Conservation (phyloP, 306 rosid species). For the Nissolia schottii region DNA sequence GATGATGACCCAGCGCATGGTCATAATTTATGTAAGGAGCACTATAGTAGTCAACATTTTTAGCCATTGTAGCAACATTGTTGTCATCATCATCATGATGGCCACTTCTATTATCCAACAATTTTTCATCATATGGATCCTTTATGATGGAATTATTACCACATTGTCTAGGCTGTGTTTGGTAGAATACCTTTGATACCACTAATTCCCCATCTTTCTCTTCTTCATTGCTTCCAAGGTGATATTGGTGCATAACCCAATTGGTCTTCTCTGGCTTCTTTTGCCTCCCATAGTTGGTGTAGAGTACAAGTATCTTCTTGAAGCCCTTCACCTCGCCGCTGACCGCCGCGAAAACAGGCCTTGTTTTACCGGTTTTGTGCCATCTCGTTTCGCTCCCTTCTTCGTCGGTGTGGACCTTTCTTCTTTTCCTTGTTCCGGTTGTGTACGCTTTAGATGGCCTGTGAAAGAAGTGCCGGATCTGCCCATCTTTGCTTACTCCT, state of each 20-base stretch:
- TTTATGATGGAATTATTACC: constrained; percentile 37
- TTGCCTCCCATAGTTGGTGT: constrained; percentile 80
- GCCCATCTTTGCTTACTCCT: constrained; percentile 91
- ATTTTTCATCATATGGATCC: constrained; percentile 38
- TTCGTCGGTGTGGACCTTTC: constrained; percentile 81
- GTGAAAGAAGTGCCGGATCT: constrained; percentile 85
- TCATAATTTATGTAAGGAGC: constrained; percentile 45
- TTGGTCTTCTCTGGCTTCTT: constrained; percentile 80
- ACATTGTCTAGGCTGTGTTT: constrained; percentile 81
- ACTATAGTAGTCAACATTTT: constrained; percentile 41
- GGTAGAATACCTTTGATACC: constrained; percentile 82
- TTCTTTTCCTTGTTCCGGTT: constrained; percentile 78
- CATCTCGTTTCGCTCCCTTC: constrained; percentile 89
- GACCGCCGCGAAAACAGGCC: constrained; percentile 44
- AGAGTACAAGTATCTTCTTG: constrained; percentile 84
- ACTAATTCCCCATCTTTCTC: constrained; percentile 88
- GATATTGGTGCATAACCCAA: constrained; percentile 98
- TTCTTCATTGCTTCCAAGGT: constrained; percentile 73
- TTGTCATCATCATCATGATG: neutral
- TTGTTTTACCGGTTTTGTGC: constrained; percentile 97
- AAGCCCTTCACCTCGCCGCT: constrained; percentile 61
- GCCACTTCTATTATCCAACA: constrained; percentile 14
- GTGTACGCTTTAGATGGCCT: constrained; percentile 95
- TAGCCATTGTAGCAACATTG: constrained; percentile 19
- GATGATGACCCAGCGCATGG: constrained; percentile 29